Conservation (phyloP, 352 stramenopile species). For the Globisporangium cylindrosporum region DNA sequence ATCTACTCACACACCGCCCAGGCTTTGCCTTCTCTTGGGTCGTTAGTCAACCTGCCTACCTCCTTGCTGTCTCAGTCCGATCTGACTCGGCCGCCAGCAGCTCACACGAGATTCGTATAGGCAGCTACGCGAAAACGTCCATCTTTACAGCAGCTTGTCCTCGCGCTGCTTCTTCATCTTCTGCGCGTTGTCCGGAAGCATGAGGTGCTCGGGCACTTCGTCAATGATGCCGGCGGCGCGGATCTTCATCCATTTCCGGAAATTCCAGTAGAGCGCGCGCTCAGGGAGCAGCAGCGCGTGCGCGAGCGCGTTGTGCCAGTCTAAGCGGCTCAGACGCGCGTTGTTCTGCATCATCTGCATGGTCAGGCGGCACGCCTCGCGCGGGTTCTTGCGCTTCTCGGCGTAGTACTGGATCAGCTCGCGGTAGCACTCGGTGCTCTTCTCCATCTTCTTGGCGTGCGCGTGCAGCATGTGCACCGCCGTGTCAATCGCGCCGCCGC, state of each 20-base stretch:
- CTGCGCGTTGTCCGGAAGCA: conserved; percentile 36
- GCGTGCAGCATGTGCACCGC: conserved; percentile 66
- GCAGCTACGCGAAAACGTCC: too few species aligned
- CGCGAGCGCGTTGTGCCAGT: conserved; percentile 76
- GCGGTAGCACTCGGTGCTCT: conserved; percentile 71
- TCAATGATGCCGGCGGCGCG: conserved; percentile 51
- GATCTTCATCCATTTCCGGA: conserved; percentile 85
- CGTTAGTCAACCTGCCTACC: background rate
- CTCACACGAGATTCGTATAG: too few species aligned
- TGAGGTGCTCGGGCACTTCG: conserved; percentile 57
- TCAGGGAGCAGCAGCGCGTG: conserved; percentile 61
- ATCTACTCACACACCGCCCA: background rate
- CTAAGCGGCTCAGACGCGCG: conserved; percentile 62
- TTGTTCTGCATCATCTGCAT: conserved; percentile 89
- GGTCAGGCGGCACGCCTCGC: conserved; percentile 61
- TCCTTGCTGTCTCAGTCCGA: background rate
- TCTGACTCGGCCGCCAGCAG: background rate
- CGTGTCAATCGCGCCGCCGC: conserved; percentile 50
- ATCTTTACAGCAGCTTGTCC: conserved; percentile 1
- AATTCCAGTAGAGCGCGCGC: conserved; percentile 80
- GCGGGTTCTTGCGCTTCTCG: conserved; percentile 58
- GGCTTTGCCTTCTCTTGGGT: background rate
- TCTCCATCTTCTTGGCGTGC: conserved; percentile 68
- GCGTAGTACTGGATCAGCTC: conserved; percentile 67
- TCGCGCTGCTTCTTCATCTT: conserved; percentile 27